Base-by-base conservation (phyloP, 345 rosid genomes). In the Ricinus communis region DNA sequence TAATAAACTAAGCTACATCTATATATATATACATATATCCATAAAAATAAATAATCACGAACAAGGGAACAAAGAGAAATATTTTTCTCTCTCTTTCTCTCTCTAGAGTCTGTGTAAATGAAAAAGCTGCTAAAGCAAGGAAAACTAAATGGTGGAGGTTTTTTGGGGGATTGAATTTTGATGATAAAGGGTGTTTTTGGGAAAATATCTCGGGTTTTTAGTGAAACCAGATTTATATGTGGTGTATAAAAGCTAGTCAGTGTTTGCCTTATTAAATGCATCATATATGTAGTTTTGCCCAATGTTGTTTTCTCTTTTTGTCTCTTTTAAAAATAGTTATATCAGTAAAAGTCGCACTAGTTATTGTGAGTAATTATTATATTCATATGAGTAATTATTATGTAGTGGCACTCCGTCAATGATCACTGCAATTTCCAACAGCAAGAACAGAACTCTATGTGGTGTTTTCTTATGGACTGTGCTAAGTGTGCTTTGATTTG, bases 181-280 rank as follows among this genome's bases (percentile, higher is more conserved):
- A 33, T 55, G 64, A 28, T 46, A 70, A 61, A 10, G 28, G 46
- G 71, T 19, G 31, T 41, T 49, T 66, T 71, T 30, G 3, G 54
- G 30, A 60, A 60, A 38, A 19, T 33, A 60, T 36, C 8, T 43
- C 47, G 27, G 65, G n/a, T 36, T 60, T 33, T 60, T 40, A 11
- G 46, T n/a, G 22, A 70, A 60, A 61, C 56, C 47, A 40, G 5
- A 33, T 9, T 52, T 8, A 1, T 31, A 43, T 74, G 50, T 77
- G 38, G 60, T 76, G 85, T 81, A 66, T 24, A 77, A 71, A 79
- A 5, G 45, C 46, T 49, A 12, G 12, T 45, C 70, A 16, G 11
- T 27, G 38, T 54, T 61, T 36, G 76, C 16, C 12, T 62, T 65
- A 74, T 69, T 54, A 43, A 55, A 74, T 70, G 65, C 69, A 27